Evolutionary conservation across 768 basidiomycete genomes (phyloP), one percentile per base, ranked within the genome.

Genomic region (Mycena epipterygia): DNA sequence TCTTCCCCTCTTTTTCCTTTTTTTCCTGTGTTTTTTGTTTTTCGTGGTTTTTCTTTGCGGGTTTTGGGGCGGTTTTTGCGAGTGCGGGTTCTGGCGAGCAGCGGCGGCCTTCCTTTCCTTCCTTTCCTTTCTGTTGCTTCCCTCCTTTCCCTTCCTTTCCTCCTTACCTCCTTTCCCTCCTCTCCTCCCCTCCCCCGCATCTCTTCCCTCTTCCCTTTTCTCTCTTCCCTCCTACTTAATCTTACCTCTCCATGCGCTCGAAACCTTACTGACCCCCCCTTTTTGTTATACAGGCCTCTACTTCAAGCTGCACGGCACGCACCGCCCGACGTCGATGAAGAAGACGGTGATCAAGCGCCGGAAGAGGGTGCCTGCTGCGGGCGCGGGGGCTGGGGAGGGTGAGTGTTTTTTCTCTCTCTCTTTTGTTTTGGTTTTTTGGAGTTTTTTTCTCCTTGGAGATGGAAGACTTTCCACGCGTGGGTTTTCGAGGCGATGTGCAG

Each of bases 301-400:
- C 84, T 98, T 95, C 88, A 99, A 99, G 83, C 88, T 99, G 16
- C 98, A 99, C 84, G 96, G 96, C 55, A 95, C 95, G 2, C 96
- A 98, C 76, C 91, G 98, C 41, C 98, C 98, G 42, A 97, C 96
- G 73, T 95, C 96, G 71, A 97, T 99, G 96, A 99, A 98, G 83
- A 98, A 99, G 86, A 94, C 95, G 5, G 95, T 98, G 74, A 99
- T 99, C 88, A 99, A 99, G 84, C 90, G 98, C 37, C 88, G 98
- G 73, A 99, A 99, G 83, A 92, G 98, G 74, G 97, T 99, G 46
- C 96, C 98, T 39, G 97, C 97, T 58, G 95, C 97, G 46, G 90
- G 93, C 23, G 87, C 55, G 9, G 55, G 27, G 12, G 81, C 39
- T 5, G 79, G 53, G 74, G 63, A 63, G 70, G 78, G 35, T 73